phyloP scores from a whole-genome alignment of 768 basidiomycete species.

The Candolleomyces efflorescens region DNA sequence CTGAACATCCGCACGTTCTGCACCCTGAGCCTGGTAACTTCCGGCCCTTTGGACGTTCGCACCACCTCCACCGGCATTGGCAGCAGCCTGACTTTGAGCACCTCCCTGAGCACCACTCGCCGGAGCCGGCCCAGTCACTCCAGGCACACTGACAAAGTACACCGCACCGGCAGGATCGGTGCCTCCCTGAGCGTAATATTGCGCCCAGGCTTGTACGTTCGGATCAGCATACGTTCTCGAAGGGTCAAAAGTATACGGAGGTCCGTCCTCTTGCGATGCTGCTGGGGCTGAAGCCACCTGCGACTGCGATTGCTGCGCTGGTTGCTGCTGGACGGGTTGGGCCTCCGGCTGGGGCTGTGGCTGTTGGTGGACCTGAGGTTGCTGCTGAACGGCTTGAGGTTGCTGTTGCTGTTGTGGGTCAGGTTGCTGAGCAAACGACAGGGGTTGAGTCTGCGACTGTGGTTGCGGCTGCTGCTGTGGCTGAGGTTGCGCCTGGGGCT shows the following conservation, averaged over 20 bases:
- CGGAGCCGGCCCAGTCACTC: conserved; percentile 47
- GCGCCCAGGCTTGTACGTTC: conserved; percentile 84
- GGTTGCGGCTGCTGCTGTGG: conserved; percentile 2
- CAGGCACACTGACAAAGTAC: conserved; percentile 78
- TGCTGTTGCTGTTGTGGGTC: conserved; percentile 1
- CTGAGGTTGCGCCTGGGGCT: neutral
- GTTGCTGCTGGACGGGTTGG: conserved; percentile 11
- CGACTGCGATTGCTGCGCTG: conserved; percentile 10
- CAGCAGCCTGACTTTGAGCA: conserved; percentile 7
- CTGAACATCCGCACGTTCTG: neutral
- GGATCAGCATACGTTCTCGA: conserved; percentile 66
- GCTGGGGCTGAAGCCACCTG: conserved; percentile 6
- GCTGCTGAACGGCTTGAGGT: conserved; percentile 8
- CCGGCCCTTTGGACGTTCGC: neutral
- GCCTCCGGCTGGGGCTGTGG: neutral
- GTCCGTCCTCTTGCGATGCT: conserved; percentile 25
- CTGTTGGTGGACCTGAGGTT: conserved; percentile 11
- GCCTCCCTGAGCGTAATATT: conserved; percentile 81
- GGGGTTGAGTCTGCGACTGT: neutral
- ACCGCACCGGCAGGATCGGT: conserved; percentile 69
- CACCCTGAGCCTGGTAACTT: neutral
- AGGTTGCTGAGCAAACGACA: neutral
- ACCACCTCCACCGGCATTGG: conserved; percentile 9
- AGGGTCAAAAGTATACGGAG: conserved; percentile 60
- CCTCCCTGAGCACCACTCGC: conserved; percentile 10